phyloP scores from a whole-genome alignment of 495 filamentous ascomycete species.

The Aspergillus saccharolyticus region DNA sequence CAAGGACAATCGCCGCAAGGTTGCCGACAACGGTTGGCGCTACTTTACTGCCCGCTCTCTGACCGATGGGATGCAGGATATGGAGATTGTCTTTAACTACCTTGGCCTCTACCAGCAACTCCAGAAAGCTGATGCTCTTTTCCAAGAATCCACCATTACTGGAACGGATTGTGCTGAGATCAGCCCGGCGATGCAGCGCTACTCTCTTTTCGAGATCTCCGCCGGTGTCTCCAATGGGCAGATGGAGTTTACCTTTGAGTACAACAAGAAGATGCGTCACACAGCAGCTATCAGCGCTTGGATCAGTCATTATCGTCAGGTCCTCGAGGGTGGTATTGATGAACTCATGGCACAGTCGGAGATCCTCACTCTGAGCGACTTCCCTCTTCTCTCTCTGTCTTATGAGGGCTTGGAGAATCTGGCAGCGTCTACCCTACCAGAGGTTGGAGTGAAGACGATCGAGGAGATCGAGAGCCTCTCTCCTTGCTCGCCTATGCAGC shows the following conservation, averaged over 20 bases:
- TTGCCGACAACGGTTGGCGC: constrained; percentile 19
- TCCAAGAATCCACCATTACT: constrained; percentile 22
- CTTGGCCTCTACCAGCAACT: constrained; percentile 41
- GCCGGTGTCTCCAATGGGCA: not conserved
- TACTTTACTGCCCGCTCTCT: constrained; percentile 24
- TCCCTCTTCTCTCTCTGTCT: constrained; percentile 6
- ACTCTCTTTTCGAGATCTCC: not conserved
- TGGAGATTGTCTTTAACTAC: constrained; percentile 42
- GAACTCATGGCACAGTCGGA: not conserved
- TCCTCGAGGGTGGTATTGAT: not conserved
- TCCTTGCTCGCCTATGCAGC: constrained; percentile 41
- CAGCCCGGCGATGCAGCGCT: not conserved
- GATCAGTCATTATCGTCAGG: not conserved
- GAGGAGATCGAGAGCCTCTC: constrained; percentile 38
- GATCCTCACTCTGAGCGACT: constrained; percentile 6
- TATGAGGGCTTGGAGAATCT: constrained; percentile 12
- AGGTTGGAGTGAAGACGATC: constrained; percentile 13
- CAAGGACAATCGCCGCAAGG: constrained; percentile 20
- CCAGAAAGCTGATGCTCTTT: constrained; percentile 24
- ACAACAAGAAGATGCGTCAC: not conserved
- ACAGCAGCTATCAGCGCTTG: not conserved
- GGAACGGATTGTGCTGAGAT: not conserved
- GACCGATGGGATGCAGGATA: constrained; percentile 31
- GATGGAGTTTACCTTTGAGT: not conserved
- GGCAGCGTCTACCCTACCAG: constrained; percentile 7